Evolutionary conservation across 306 rosid species (phyloP).

Genomic region (Bauhinia variegata): DNA sequence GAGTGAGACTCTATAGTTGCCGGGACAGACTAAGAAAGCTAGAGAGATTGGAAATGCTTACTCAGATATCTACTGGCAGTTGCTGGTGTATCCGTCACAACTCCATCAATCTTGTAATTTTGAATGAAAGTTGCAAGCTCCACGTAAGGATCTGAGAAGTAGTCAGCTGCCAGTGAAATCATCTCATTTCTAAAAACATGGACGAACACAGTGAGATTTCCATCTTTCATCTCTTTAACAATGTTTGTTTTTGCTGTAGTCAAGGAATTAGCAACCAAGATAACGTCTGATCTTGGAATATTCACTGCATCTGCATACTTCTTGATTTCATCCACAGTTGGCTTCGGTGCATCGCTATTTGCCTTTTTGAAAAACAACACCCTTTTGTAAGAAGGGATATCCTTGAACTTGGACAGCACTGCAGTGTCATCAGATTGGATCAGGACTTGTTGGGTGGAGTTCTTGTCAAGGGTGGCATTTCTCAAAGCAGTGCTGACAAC

Average conservation of each 20-base stretch:
- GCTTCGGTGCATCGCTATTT: conserved; percentile 48
- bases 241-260: conserved; percentile 45
- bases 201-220: conserved; percentile 61
- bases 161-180: conserved; percentile 65
- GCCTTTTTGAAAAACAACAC: conserved; percentile 44
- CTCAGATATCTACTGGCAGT: conserved; percentile 72
- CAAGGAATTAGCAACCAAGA: conserved; percentile 28
- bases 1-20: background rate
- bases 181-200: conserved; percentile 66
- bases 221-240: conserved; percentile 58
- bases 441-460: conserved; percentile 63
- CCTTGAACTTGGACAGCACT: conserved; percentile 69
- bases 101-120: conserved; percentile 56
- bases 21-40: background rate
- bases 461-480: conserved; percentile 77
- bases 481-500: conserved; percentile 53
- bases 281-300: conserved; percentile 37
- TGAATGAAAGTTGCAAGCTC: conserved; percentile 68
- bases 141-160: conserved; percentile 59
- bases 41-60: conserved; percentile 43
- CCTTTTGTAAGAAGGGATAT: conserved; percentile 55
- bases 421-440: conserved; percentile 85
- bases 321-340: conserved; percentile 64
- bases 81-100: conserved; percentile 74
- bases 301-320: conserved; percentile 69